Base-by-base conservation (phyloP, 306 rosid species). In the Astragalus membranaceus region DNA sequence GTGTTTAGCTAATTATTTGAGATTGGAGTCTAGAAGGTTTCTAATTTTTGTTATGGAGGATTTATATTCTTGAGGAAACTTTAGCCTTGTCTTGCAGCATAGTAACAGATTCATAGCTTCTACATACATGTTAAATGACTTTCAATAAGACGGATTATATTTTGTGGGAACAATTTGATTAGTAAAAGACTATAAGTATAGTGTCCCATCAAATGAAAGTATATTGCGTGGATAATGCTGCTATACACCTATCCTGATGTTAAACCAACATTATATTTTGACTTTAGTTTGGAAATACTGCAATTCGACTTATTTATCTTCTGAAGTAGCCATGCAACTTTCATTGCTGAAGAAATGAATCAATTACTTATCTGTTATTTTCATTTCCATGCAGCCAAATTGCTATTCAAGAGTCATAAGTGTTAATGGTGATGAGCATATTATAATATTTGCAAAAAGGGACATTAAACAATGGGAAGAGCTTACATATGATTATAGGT, bases 401-500 rank as follows among this genome's bases (percentile, higher is more conserved):
- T 94, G 99, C 91, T 94, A 94, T 77, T 94, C 99, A 65, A 86
- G 99, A 83, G 99, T 91, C 61, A 83, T 94, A 23, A 94, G 88
- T 71, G 91, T 91, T 17, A 86, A 87, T 10, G 93, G 90, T 1
- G 99, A 94, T 47, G 99, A 94, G 57, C 99, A 94, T 80, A 94
- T 94, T 59, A 91, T 94, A 79, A 94, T 94, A 79, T 94, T 86
- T 75, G 99, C 99, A 8, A 94, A 91, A 88, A 81, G 99, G 83
- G 97, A 94, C 84, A 91, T 94, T 49, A 91, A 89, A 77, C 89
- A 88, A 70, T 95, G 97, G 97, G 96, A 95, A 81, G 99, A 95
- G 79, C 97, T 95, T 49, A 95, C 99, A 77, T 95, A 95, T 33
- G 99, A 95, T 76, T 95, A 95, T 52, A 95, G 99, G 99, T 91